A percentile compares a stretch with the other conserved stretches of the same genome.
phyloP scores from a whole-genome alignment of 495 filamentous ascomycete genomes.

The Mytilinidion resinicola region DNA sequence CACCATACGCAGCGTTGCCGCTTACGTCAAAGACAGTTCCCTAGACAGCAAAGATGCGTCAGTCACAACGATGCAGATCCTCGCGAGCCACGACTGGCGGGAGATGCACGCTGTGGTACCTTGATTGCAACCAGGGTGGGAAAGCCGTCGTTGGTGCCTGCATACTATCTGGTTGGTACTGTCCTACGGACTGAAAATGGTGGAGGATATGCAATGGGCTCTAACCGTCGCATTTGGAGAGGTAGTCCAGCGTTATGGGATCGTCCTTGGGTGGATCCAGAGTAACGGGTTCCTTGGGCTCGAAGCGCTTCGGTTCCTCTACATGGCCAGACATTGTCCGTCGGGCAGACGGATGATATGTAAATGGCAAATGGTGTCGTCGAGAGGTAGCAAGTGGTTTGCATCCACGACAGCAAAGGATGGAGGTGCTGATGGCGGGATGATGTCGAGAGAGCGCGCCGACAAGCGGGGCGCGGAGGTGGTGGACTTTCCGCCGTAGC shows the following conservation, averaged over 20 bases:
- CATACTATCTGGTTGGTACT: background rate
- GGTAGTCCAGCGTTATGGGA: slow-evolving; percentile 64
- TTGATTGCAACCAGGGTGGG: slow-evolving; percentile 94
- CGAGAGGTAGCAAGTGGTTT: background rate
- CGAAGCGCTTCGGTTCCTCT: slow-evolving; percentile 56
- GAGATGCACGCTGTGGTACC: slow-evolving; percentile 23
- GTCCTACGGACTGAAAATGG: background rate
- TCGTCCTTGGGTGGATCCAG: slow-evolving; percentile 86
- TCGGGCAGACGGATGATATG: background rate
- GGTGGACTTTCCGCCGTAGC: too few species aligned
- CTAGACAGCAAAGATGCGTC: slow-evolving; percentile 33
- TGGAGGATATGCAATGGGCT: background rate
- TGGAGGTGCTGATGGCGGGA: background rate
- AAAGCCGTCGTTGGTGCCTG: slow-evolving; percentile 55
- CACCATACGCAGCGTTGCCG: slow-evolving; percentile 76
- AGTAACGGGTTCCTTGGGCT: slow-evolving; percentile 74
- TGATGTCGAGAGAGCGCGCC: background rate
- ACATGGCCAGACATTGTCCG: slow-evolving; percentile 19
- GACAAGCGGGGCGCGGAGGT: too few species aligned
- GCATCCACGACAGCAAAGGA: background rate
- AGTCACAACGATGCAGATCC: slow-evolving; percentile 2
- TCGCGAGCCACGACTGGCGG: background rate
- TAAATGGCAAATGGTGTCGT: slow-evolving; percentile 4
- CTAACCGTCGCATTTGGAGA: slow-evolving; percentile 78
- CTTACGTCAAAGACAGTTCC: slow-evolving; percentile 91